Percentiles rank a stretch among this genome's conserved stretches.
These are phyloP conservation scores for Candida neerlandica DNA, from an alignment of 1,139 yeast genomes.

Conservation along the genomic window DNA sequence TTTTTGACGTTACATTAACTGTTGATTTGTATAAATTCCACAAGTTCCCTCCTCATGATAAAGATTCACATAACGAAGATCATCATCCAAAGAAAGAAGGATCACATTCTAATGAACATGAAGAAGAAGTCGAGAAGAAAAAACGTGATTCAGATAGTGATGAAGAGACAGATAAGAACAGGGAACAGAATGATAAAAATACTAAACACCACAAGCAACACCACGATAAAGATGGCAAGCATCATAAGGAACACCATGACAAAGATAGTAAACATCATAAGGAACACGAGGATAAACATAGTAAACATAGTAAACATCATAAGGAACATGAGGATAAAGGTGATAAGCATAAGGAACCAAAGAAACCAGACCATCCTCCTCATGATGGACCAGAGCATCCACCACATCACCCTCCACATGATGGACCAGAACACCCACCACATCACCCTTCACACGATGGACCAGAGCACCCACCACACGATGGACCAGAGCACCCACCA, in stretches of 20 bases:
- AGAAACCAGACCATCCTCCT: not conserved
- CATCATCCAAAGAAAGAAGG: not conserved
- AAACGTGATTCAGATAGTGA: constrained; percentile 4
- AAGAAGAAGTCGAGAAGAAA: constrained; percentile 6
- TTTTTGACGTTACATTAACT: constrained; percentile 54
- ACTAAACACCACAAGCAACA: constrained; percentile 1
- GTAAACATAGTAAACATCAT: not conserved
- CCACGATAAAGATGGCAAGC: not conserved
- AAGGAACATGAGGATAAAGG: constrained; percentile 6
- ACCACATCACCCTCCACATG: constrained; percentile 5
- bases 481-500: constrained; percentile 6
- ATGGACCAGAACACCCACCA: constrained; percentile 10
- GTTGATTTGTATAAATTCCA: constrained; percentile 48
- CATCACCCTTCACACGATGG: constrained; percentile 2
- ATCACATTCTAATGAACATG: not conserved
- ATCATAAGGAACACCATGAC: not conserved
- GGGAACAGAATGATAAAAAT: constrained; percentile 6
- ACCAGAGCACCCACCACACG: constrained; percentile 4
- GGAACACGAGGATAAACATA: not conserved
- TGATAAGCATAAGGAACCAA: constrained; percentile 4
- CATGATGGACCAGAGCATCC: constrained; percentile 5
- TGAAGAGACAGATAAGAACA: not conserved
- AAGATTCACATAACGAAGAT: not conserved
- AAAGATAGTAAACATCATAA: constrained; percentile 4
- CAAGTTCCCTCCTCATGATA: not conserved